These are phyloP conservation scores for Chalaropsis thielavioides DNA, from an alignment of 2,329 filamentous ascomycete species.

Conservation along the genomic window DNA sequence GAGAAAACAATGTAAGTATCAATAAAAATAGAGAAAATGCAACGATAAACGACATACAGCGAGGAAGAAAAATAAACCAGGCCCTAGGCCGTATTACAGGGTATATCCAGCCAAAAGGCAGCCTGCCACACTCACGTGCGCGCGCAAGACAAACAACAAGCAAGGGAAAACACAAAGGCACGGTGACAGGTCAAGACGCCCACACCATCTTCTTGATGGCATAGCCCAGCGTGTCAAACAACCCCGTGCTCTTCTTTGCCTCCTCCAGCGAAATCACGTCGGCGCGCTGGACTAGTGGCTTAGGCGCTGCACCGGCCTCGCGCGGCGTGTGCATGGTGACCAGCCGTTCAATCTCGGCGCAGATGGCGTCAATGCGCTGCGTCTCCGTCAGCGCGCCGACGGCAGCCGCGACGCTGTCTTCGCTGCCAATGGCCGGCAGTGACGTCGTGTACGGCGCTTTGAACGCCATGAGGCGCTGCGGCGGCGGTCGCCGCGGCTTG, in stretches of 20 bases:
- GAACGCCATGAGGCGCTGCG: slow-evolving; percentile 35
- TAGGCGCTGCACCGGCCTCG: slow-evolving; percentile 29
- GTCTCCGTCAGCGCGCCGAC: slow-evolving; percentile 35
- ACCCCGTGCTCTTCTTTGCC: slow-evolving; percentile 72
- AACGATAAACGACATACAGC: background rate
- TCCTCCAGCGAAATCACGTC: slow-evolving; percentile 76
- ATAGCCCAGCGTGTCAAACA: slow-evolving; percentile 77
- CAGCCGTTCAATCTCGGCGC: slow-evolving; percentile 60
- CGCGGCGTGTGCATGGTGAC: slow-evolving; percentile 34
- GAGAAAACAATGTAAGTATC: background rate
- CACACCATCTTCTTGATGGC: slow-evolving; percentile 89
- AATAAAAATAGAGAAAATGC: slow-evolving; percentile 2
- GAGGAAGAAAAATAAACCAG: background rate
- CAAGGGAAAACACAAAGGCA: too few relatives aligned
- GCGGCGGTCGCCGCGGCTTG: slow-evolving; percentile 24
- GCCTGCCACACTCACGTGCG: too few relatives aligned
- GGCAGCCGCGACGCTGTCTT: slow-evolving; percentile 24
- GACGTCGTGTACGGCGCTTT: slow-evolving; percentile 42
- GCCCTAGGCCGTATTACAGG: slow-evolving; percentile 2
- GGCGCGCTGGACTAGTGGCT: slow-evolving; percentile 37
- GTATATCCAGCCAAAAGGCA: background rate
- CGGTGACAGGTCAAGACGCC: slow-evolving; percentile 33
- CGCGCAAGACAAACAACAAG: too few relatives aligned
- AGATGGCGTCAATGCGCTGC: slow-evolving; percentile 49
- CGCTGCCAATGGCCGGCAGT: slow-evolving; percentile 39